phyloP scores from a whole-genome alignment of 768 basidiomycete genomes.

The Russula sp. region DNA sequence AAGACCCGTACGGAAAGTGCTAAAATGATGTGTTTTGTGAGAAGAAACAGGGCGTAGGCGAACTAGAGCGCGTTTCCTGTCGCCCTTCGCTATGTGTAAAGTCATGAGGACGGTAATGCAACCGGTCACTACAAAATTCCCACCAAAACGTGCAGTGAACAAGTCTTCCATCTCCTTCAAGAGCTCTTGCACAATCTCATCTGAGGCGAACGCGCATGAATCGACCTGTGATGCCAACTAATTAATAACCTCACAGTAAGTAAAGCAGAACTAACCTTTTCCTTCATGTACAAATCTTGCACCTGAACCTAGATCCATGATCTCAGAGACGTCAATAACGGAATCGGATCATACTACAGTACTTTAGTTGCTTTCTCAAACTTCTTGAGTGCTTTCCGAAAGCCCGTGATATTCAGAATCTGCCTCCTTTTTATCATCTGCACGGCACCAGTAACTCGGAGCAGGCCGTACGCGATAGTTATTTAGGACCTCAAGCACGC shows the following conservation, averaged over 20 bases:
- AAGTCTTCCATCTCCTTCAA: slow-evolving; percentile 69
- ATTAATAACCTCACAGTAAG: not conserved
- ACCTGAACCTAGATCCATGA: slow-evolving; percentile 45
- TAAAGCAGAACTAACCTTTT: slow-evolving; percentile 44
- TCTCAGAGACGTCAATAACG: not conserved
- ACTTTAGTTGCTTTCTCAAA: slow-evolving; percentile 76
- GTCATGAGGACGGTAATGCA: not conserved
- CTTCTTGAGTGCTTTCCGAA: slow-evolving; percentile 80
- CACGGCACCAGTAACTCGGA: slow-evolving; percentile 12
- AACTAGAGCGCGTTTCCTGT: slow-evolving; percentile 68
- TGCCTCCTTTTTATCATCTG: slow-evolving; percentile 27
- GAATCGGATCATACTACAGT: slow-evolving; percentile 4
- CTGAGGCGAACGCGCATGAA: slow-evolving; percentile 57
- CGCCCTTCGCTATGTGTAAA: slow-evolving; percentile 44
- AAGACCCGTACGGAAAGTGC: slow-evolving; percentile 67
- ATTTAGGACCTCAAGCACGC: slow-evolving; percentile 74
- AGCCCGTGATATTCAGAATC: slow-evolving; percentile 86
- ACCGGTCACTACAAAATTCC: slow-evolving; percentile 23
- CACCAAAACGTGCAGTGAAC: slow-evolving; percentile 74
- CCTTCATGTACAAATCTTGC: slow-evolving; percentile 71
- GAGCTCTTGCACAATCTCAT: slow-evolving; percentile 52
- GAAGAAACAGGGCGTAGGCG: slow-evolving; percentile 50
- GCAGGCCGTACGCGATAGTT: slow-evolving; percentile 64
- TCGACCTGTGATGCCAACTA: slow-evolving; percentile 44
- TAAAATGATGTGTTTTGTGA: slow-evolving; percentile 57